phyloP scores from a whole-genome alignment of 2,329 filamentous ascomycete species.

The Amauroascus verrucosus region DNA sequence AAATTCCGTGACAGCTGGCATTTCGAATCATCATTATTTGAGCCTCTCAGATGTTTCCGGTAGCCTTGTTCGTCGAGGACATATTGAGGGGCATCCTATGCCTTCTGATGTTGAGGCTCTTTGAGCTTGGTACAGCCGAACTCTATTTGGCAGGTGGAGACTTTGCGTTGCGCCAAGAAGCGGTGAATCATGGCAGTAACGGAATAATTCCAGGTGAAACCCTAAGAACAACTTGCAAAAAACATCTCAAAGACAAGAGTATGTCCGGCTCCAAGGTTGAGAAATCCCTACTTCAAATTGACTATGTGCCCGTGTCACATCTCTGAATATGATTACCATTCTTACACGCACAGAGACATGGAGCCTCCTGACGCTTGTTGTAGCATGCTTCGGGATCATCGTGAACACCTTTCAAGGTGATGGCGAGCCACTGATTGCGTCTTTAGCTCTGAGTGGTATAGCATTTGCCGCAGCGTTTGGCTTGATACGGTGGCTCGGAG shows the following conservation, averaged over 20 bases:
- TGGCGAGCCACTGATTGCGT: slow-evolving; percentile 81
- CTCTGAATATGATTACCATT: slow-evolving; percentile 27
- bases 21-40: slow-evolving; percentile 14
- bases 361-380: slow-evolving; percentile 53
- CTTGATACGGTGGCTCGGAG: slow-evolving; percentile 86
- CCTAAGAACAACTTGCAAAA: slow-evolving; percentile 8
- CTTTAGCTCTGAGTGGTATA: slow-evolving; percentile 72
- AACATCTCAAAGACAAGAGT: neutral
- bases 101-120: too few relatives aligned
- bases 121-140: neutral
- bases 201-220: neutral
- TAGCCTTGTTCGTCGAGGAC: neutral
- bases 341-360: slow-evolving; percentile 47
- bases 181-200: slow-evolving; percentile 8
- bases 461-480: slow-evolving; percentile 74
- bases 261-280: neutral
- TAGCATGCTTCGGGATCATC: slow-evolving; percentile 62
- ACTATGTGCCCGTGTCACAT: neutral
- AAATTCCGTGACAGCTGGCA: slow-evolving; percentile 35
- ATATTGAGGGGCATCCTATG: neutral
- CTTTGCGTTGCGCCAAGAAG: neutral
- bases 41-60: neutral
- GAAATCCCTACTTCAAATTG: neutral
- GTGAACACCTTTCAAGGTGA: slow-evolving; percentile 70
- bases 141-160: neutral